Evolutionary conservation across 495 filamentous ascomycete species (phyloP), one percentile per base, ranked within the genome.

Genomic region (Cercophora samala): DNA sequence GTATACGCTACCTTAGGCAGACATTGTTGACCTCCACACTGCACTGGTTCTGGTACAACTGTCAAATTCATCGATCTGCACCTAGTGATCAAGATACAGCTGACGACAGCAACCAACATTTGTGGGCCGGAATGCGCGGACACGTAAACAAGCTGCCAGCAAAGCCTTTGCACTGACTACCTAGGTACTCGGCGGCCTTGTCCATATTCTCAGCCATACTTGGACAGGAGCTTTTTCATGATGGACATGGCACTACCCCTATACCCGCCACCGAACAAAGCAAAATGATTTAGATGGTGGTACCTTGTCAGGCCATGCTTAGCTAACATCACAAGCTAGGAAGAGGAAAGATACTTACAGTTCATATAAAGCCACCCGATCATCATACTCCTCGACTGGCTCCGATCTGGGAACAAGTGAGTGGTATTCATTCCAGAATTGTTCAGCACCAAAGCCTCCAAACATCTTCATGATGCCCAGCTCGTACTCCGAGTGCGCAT

Each of bases 391-490:
- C 55, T 86, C 87, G 56, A 86, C 85, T 13, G 93, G 93, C 77
- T 96, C 91, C 24, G 89, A 86, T 82, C 90, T 97, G 3, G 87
- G 87, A 64, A 90, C 86, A 46, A 92, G 63, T 23, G 80, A 70
- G 78, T 92, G 86, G 77, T 97, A 97, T 77, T 92, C 89, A 22
- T 82, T 84, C 78, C 89, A 88, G 69, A 96, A 96, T 5, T 68
- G 73, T 0, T 76, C 73, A 46, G 37, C 37, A 21, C 88, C 88
- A 81, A 96, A 97, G 4, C 94, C 94, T 0, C 93, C 94, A 85
- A 97, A 97, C 91, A 98, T 93, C 65, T 84, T 84, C 93, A 97
- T 97, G 61, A 97, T 97, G 1, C 94, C 93, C 60, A 94, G 74
- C 74, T 97, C 93, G 79, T 88, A 97, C 82, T 97, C 93, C 18